Percentiles rank a stretch among this genome's conserved stretches.
These are phyloP conservation scores for Eleusine indica DNA, from an alignment of 176 grass and related monocot genomes.

Conservation along the genomic window DNA sequence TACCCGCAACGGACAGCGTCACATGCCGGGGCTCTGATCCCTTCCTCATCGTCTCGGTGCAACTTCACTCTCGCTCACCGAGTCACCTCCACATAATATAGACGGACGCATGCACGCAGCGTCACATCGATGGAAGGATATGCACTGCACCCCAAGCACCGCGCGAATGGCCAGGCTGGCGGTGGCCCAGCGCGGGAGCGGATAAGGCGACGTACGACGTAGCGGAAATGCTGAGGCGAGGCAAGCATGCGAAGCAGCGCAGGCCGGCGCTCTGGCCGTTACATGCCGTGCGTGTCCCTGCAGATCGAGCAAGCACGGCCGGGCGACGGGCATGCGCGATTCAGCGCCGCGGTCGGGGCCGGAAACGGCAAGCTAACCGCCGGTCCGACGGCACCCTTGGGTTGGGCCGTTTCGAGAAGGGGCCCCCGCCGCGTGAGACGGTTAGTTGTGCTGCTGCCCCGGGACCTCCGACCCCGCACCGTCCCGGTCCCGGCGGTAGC, in stretches of 20 bases:
- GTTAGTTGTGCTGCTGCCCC: no score
- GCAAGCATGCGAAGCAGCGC: background rate
- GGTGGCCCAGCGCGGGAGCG: background rate
- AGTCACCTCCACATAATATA: background rate
- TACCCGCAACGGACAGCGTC: background rate
- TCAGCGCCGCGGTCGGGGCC: constrained; percentile 24
- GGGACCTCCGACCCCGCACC: background rate
- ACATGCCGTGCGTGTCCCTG: background rate
- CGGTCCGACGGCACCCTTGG: background rate
- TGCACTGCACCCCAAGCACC: background rate
- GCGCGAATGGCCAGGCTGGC: background rate
- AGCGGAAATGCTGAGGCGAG: no score
- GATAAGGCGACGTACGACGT: background rate
- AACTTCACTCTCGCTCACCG: background rate
- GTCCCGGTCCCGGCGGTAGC: background rate
- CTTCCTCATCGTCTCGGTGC: no score
- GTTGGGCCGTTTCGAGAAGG: background rate
- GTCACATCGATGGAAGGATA: background rate
- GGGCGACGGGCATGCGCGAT: background rate
- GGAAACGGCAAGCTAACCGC: constrained; percentile 36
- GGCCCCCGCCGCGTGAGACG: constrained; percentile 10
- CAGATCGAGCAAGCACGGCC: background rate
- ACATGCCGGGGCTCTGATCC: background rate
- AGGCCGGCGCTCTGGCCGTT: background rate
- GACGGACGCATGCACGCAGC: background rate